phyloP scores from a whole-genome alignment of 108 stramenopile genomes.

The Asterionellopsis glacialis region DNA sequence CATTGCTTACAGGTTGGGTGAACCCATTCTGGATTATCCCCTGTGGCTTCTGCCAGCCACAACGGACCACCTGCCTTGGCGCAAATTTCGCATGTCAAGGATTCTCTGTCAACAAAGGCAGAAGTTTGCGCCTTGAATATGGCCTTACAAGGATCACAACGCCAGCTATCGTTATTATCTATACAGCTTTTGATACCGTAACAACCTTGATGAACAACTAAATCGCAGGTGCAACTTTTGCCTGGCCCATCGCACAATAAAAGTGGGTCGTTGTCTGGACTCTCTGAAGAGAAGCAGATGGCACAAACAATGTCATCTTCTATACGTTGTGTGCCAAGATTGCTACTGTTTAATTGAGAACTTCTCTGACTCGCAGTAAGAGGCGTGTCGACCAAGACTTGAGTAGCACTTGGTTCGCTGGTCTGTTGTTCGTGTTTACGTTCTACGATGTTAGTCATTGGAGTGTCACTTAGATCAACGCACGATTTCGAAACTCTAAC shows the following conservation, averaged over 20 bases:
- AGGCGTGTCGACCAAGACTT: not conserved
- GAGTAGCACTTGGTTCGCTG: not conserved
- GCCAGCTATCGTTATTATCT: slow-evolving; percentile 31
- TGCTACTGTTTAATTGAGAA: not conserved
- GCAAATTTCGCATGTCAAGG: slow-evolving; percentile 1
- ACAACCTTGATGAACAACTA: slow-evolving; percentile 49
- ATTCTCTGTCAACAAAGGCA: slow-evolving; percentile 11
- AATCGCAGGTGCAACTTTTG: slow-evolving; percentile 20
- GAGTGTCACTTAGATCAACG: not conserved
- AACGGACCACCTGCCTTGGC: not conserved
- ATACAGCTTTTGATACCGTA: slow-evolving; percentile 29
- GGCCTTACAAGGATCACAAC: slow-evolving; percentile 34
- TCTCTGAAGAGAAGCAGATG: slow-evolving; percentile 34
- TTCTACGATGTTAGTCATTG: not conserved
- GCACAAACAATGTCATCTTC: slow-evolving; percentile 33
- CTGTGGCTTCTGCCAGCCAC: not conserved
- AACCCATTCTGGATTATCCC: not conserved
- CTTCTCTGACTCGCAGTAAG: not conserved
- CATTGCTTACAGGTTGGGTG: slow-evolving; percentile 4
- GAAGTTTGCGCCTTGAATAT: slow-evolving; percentile 9
- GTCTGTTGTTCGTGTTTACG: too few species aligned
- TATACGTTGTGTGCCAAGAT: not conserved
- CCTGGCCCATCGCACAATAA: slow-evolving; percentile 48
- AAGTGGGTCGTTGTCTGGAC: slow-evolving; percentile 36
- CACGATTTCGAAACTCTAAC: too few species aligned